phyloP scores from a whole-genome alignment of 495 filamentous ascomycete genomes.

The Penicillium egyptiacum region DNA sequence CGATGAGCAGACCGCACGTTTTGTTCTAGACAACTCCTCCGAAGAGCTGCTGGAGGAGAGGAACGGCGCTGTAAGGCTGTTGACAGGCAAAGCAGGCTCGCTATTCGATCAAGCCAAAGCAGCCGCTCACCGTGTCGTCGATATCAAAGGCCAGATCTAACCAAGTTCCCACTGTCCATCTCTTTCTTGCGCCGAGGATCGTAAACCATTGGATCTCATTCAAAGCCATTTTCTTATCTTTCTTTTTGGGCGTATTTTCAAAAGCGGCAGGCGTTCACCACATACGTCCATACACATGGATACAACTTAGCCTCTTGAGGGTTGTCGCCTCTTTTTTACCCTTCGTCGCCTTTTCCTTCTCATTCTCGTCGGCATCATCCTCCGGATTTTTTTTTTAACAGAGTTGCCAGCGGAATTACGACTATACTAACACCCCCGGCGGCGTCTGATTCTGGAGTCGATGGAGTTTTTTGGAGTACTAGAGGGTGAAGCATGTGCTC shows the following conservation, averaged over 20 bases:
- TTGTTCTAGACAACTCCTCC: constrained; percentile 76
- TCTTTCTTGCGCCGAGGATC: constrained; percentile 10
- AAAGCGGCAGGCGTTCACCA: constrained; percentile 22
- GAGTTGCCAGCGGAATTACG: not conserved
- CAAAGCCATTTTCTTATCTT: constrained; percentile 1
- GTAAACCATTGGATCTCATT: constrained; percentile 11
- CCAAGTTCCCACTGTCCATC: constrained; percentile 8
- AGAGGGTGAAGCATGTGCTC: not conserved
- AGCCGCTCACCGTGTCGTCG: constrained; percentile 78
- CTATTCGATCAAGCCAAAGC: constrained; percentile 71
- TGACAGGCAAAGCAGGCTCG: constrained; percentile 67
- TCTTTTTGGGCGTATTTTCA: constrained; percentile 12
- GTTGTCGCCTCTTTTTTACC: constrained; percentile 13
- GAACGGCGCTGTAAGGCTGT: constrained; percentile 67
- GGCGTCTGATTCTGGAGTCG: constrained; percentile 7
- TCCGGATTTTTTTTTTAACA: not conserved
- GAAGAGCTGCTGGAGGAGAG: constrained; percentile 77
- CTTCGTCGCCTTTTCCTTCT: constrained; percentile 10
- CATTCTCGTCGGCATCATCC: constrained; percentile 19
- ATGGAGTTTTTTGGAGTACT: not conserved
- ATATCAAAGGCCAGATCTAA: constrained; percentile 97
- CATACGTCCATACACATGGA: not conserved
- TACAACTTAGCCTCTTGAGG: not conserved
- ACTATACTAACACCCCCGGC: constrained; percentile 24
- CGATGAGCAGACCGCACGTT: constrained; percentile 84